These are phyloP conservation scores for Canavalia ensiformis DNA, from an alignment of 306 rosid species.

Conservation along the genomic window DNA sequence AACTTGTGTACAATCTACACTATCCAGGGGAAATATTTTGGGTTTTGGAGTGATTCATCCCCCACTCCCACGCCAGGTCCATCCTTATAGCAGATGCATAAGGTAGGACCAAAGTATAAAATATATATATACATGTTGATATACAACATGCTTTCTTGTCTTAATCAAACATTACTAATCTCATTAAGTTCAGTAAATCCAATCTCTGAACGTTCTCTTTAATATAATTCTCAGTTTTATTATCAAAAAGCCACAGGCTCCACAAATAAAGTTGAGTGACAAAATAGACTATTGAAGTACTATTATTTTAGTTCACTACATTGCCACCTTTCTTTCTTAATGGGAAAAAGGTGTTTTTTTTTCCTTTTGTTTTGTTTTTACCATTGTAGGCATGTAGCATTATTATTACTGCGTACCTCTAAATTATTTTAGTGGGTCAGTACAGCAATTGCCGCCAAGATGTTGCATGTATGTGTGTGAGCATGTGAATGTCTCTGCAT, in stretches of 20 bases:
- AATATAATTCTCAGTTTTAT: conserved; percentile 11
- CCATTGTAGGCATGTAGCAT: conserved; percentile 34
- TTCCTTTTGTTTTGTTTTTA: background rate
- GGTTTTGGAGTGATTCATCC: background rate
- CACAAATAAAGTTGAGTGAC: conserved; percentile 3
- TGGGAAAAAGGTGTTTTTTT: background rate
- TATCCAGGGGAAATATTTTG: conserved; percentile 7
- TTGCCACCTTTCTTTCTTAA: conserved; percentile 13
- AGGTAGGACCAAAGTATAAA: conserved; percentile 31
- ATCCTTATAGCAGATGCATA: conserved; percentile 10
- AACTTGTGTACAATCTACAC: conserved; percentile 2
- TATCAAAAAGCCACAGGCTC: conserved; percentile 22
- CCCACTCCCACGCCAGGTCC: conserved; percentile 2
- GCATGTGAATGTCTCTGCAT: conserved; percentile 46
- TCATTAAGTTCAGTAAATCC: conserved; percentile 35
- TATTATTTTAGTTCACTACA: conserved; percentile 5
- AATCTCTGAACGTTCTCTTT: conserved; percentile 10
- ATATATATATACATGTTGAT: background rate
- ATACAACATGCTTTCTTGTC: conserved; percentile 11
- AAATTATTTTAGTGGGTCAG: conserved; percentile 46
- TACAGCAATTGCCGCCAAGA: conserved; percentile 47
- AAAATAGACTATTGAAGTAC: background rate
- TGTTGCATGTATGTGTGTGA: conserved; percentile 45
- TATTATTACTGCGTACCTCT: conserved; percentile 40
- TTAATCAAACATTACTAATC: conserved; percentile 23